Conservation (phyloP, 148 eudicot species). For the Nepenthes mirabilis region DNA sequence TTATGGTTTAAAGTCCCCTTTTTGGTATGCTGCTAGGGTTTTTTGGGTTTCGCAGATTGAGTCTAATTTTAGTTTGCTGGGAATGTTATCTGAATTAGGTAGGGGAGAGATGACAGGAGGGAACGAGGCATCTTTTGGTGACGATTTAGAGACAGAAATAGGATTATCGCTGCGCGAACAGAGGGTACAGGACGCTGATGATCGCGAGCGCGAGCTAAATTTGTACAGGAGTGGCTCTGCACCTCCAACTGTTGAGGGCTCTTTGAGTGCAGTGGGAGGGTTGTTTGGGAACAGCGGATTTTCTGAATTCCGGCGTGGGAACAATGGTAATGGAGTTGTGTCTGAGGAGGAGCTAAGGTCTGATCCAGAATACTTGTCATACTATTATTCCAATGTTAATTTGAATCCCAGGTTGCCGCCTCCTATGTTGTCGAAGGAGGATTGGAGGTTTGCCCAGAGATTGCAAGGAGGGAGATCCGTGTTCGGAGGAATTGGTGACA, state of each 20-base stretch:
- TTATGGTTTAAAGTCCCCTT: neutral
- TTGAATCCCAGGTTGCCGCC: conserved; percentile 95
- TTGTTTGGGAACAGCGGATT: conserved; percentile 31
- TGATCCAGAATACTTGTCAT: conserved; percentile 77
- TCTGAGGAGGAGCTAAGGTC: conserved; percentile 96
- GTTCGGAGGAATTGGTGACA: conserved; percentile 79
- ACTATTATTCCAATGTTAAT: conserved; percentile 85
- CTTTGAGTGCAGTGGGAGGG: conserved; percentile 79
- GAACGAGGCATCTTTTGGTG: conserved; percentile 25
- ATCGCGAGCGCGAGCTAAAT: conserved; percentile 66
- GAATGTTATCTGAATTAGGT: conserved; percentile 54
- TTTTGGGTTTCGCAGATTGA: neutral
- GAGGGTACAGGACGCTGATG: conserved; percentile 42
- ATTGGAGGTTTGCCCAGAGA: conserved; percentile 73
- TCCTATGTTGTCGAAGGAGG: conserved; percentile 79
- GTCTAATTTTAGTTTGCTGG: neutral
- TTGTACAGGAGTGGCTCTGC: conserved; percentile 90
- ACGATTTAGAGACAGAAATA: conserved; percentile 76
- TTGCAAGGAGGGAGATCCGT: conserved; percentile 53
- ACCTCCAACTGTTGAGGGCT: conserved; percentile 95
- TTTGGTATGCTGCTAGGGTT: neutral
- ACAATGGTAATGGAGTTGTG: conserved; percentile 31
- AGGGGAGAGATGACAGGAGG: conserved; percentile 44
- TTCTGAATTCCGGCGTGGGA: conserved; percentile 31
- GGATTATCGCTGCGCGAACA: conserved; percentile 62